phyloP scores from a whole-genome alignment of 192 early-diverging fungal genomes.

The Lobosporangium transversale region DNA sequence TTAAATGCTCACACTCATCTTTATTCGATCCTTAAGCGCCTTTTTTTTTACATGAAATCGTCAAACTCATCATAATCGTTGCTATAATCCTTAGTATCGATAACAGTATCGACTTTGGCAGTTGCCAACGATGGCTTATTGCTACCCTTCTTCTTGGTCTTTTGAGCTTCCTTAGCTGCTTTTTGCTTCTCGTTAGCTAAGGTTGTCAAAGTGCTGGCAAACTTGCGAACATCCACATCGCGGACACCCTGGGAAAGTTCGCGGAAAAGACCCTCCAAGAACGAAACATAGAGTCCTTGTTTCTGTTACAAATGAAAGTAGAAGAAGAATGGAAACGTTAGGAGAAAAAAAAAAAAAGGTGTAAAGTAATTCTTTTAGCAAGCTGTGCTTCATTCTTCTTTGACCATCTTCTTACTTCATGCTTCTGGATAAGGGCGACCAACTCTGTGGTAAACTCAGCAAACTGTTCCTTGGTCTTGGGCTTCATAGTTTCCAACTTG shows the following conservation, averaged over 20 bases:
- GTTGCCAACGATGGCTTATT: conserved; percentile 49
- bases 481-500: conserved; percentile 60
- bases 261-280: conserved; percentile 73
- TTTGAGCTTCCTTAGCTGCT: conserved; percentile 65
- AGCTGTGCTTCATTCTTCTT: not conserved
- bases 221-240: conserved; percentile 53
- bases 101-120: conserved; percentile 55
- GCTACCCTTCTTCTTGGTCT: conserved; percentile 76
- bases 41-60: conserved; percentile 22
- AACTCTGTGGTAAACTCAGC: conserved; percentile 69
- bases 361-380: not conserved
- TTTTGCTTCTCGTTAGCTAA: conserved; percentile 83
- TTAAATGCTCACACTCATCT: too few relatives aligned
- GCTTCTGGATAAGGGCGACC: conserved; percentile 66
- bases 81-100: conserved; percentile 63
- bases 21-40: too few relatives aligned
- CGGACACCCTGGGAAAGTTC: conserved; percentile 65
- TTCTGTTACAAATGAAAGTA: conserved; percentile 36
- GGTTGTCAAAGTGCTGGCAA: conserved; percentile 66
- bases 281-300: conserved; percentile 60
- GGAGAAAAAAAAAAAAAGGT: not conserved
- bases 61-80: conserved; percentile 36
- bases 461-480: conserved; percentile 75
- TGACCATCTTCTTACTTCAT: conserved; percentile 49
- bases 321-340: not conserved